A percentile compares a stretch with the other conserved stretches of the same genome.
Evolutionary conservation across 441 rosid species (phyloP).

Genomic region (Adansonia rubrostipa): DNA sequence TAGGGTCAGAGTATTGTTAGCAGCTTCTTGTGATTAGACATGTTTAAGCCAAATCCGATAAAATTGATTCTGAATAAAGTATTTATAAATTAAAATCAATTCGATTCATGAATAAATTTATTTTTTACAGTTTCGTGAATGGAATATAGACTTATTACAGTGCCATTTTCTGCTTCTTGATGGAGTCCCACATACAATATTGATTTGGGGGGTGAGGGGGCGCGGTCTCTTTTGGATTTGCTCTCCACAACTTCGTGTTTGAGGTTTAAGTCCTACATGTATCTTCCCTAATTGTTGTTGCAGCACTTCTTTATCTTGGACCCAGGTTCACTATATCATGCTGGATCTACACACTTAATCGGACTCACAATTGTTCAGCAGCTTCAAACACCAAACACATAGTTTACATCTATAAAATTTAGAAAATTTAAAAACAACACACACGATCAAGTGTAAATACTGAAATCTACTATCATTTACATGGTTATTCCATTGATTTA

Average conservation of each 20-base stretch:
- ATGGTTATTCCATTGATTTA: background rate
- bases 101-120: background rate
- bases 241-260: constrained; percentile 8
- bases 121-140: constrained; percentile 27
- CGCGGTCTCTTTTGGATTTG: background rate
- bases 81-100: no score
- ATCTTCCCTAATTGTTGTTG: background rate
- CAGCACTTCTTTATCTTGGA: background rate
- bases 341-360: background rate
- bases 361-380: background rate
- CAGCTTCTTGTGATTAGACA: constrained; percentile 35
- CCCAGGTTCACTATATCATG: background rate
- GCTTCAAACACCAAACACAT: background rate
- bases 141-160: constrained; percentile 19
- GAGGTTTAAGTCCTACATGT: background rate
- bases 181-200: constrained; percentile 14
- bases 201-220: background rate
- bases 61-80: no score
- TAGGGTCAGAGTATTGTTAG: constrained; percentile 33
- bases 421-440: no score
- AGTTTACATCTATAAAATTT: background rate
- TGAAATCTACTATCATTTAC: background rate
- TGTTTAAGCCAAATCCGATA: background rate
- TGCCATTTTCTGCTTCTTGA: constrained; percentile 8
- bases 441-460: background rate